Evolutionary conservation across 2,329 filamentous ascomycete genomes (phyloP).

Genomic region (Neocatenulostroma microsporum): DNA sequence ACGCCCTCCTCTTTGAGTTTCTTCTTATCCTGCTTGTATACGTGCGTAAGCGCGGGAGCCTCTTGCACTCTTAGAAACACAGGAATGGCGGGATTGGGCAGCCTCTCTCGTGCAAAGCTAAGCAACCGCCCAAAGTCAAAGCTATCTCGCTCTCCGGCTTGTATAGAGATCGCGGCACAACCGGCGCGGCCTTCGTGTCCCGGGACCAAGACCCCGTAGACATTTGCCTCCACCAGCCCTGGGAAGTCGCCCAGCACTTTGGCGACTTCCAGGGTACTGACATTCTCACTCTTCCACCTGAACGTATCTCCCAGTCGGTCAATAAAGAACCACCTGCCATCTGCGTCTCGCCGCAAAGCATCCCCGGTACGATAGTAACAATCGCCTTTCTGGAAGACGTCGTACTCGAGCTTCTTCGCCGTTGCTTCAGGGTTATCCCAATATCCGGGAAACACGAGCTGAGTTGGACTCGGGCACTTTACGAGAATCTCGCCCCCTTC

Average conservation of each 20-base stretch:
- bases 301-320: constrained; percentile 44
- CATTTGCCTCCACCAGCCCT: constrained; percentile 40
- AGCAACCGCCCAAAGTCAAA: constrained; percentile 58
- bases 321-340: constrained; percentile 44
- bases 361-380: constrained; percentile 44
- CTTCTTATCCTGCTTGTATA: constrained; percentile 75
- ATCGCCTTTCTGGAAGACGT: constrained; percentile 43
- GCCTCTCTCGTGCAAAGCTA: constrained; percentile 48
- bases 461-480: constrained; percentile 50
- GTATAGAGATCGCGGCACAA: constrained; percentile 52
- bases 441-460: constrained; percentile 59
- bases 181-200: constrained; percentile 45
- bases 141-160: constrained; percentile 36
- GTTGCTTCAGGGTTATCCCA: constrained; percentile 61
- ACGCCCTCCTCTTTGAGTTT: constrained; percentile 60
- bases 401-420: constrained; percentile 43
- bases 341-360: constrained; percentile 36
- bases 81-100: constrained; percentile 69
- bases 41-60: constrained; percentile 54
- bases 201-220: constrained; percentile 43
- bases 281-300: constrained; percentile 46
- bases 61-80: constrained; percentile 60
- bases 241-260: constrained; percentile 40
- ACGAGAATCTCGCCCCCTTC: constrained; percentile 70
- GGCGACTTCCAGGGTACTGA: constrained; percentile 41